Base-by-base conservation (phyloP, 805 yeast genomes). In the Saturnispora ahearnii region DNA sequence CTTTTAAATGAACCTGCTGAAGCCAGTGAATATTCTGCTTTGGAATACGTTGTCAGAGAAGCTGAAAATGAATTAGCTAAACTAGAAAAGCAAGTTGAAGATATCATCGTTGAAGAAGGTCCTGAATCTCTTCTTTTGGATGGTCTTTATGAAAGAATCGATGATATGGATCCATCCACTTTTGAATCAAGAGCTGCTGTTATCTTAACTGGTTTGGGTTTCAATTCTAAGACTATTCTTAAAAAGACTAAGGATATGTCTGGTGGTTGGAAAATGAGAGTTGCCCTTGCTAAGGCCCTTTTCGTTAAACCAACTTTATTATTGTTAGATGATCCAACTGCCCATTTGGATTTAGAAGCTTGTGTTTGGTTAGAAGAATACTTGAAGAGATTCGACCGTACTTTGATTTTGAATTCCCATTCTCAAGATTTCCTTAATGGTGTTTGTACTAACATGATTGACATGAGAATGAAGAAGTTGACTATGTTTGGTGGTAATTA, bases 251-350 rank as follows among this genome's bases (percentile, higher is more conserved):
- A 88, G 72, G 98, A 93, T 66, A 93, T 93, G 99, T 88, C 97
- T 65, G 99, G 99, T 80, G 99, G 99, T 68, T 93, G 99, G 99
- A 89, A 89, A 77, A 93, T 93, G 99, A 88, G 99, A 74, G 99
- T 93, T 55, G 98, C 99, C 42, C 77, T 93, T 55, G 96, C 96
- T 53, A 93, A 93, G 73, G 99, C 99, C 30, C 77, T 93, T 61
- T 93, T 93, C 76, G 98, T 93, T 59, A 91, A 93, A 76, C 99
- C 99, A 65, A 90, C 98, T 46, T 73, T 93, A 60, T 76, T 93
- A 64, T 74, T 93, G 61, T 81, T 93, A 68, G 99, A 93, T 75
- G 99, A 93, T 71, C 99, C 99, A 62, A 93, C 99, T 58, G 99
- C 99, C 49, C 99, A 93, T 73, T 87, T 93, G 79, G 99, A 93